Percentiles rank a stretch among this genome's conserved stretches.
phyloP scores from a whole-genome alignment of 78 protist species.

The Trichosphaerium sp. region DNA sequence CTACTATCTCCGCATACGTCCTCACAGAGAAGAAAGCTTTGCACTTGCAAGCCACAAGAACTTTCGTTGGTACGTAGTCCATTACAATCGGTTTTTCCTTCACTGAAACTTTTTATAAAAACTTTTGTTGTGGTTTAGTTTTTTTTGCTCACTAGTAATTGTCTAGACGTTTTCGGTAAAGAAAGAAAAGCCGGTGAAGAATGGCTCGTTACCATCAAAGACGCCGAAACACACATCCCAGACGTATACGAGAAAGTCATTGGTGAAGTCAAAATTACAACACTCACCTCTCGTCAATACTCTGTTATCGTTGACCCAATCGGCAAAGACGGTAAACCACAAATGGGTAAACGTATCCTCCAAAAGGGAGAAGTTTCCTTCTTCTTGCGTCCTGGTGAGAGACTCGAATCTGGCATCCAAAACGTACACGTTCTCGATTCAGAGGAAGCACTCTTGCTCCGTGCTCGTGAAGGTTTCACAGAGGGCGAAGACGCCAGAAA shows the following conservation, averaged over 20 bases:
- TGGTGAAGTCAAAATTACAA: constrained; percentile 49
- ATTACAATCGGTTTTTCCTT: too few species aligned
- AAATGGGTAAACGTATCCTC: constrained; percentile 64
- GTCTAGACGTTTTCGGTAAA: constrained; percentile 13
- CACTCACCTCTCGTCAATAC: constrained; percentile 73
- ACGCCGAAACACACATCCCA: constrained; percentile 62
- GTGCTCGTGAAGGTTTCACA: constrained; percentile 57
- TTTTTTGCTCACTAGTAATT: constrained; percentile 56
- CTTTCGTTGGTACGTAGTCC: too few species aligned
- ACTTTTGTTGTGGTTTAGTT: too few species aligned
- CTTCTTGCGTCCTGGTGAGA: constrained; percentile 82
- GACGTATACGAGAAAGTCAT: constrained; percentile 71
- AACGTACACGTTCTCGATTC: constrained; percentile 54
- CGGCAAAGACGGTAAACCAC: constrained; percentile 40
- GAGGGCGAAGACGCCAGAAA: constrained; percentile 29
- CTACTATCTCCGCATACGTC: constrained; percentile 28
- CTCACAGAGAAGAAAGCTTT: constrained; percentile 74
- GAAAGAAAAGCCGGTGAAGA: constrained; percentile 35
- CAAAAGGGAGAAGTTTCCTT: constrained; percentile 63
- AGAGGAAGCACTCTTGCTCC: constrained; percentile 76
- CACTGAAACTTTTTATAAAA: too few species aligned
- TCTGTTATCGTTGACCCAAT: constrained; percentile 74
- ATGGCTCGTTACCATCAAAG: constrained; percentile 61
- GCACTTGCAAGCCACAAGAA: constrained; percentile 56
- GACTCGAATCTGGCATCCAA: constrained; percentile 47